Evolutionary conservation across 176 grass and related monocot species (phyloP).

Genomic region (Pontederia crassipes): DNA sequence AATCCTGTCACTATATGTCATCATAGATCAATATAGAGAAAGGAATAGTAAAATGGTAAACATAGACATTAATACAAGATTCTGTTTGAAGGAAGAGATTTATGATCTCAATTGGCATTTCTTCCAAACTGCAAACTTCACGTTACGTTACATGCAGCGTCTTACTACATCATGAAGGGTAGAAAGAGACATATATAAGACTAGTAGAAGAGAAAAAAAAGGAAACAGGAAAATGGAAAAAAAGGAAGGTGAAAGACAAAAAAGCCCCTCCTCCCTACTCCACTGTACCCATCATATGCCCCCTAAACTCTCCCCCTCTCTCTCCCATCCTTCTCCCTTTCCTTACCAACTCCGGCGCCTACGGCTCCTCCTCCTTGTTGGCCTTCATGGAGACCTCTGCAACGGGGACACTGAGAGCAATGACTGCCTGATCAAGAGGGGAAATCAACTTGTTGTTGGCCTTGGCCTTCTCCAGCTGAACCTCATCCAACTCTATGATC

Average conservation of each 20-base stretch:
- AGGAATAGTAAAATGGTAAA: too few relatives aligned
- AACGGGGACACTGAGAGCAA: conserved; percentile 26
- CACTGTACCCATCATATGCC: conserved; percentile 17
- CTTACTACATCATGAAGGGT: not conserved
- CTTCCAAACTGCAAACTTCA: conserved; percentile 8
- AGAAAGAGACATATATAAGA: not conserved
- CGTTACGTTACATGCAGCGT: not conserved
- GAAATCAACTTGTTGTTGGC: conserved; percentile 42
- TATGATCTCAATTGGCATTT: conserved; percentile 8
- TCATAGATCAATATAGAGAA: too few relatives aligned
- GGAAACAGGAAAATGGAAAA: not conserved
- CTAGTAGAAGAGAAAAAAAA: not conserved
- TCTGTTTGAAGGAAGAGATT: not conserved
- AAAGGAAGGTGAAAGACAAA: conserved; percentile 12
- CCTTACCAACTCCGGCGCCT: not conserved
- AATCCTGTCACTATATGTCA: too few relatives aligned
- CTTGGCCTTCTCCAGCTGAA: conserved; percentile 63
- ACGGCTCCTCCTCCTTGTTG: conserved; percentile 24
- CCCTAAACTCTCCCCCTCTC: conserved; percentile 22
- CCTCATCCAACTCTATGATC: conserved; percentile 53
- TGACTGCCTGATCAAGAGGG: conserved; percentile 7
- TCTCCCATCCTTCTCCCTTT: conserved; percentile 20
- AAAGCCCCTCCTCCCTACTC: conserved; percentile 18
- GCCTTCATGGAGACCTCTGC: conserved; percentile 40
- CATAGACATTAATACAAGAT: too few relatives aligned